phyloP scores from a whole-genome alignment of 768 basidiomycete genomes.

The Mycena vitilis region DNA sequence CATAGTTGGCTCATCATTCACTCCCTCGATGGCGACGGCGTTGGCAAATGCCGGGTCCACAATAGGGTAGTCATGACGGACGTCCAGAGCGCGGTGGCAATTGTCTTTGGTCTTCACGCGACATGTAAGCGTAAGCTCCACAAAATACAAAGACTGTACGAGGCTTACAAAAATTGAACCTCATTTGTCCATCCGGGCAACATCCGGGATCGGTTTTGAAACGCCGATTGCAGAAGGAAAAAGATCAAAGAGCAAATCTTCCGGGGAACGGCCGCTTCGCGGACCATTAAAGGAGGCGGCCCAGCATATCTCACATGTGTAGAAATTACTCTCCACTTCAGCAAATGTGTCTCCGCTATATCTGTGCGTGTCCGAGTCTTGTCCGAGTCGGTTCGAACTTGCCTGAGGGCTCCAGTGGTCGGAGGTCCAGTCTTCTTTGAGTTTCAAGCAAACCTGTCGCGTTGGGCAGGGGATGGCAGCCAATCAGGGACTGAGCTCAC shows the following conservation, averaged over 20 bases:
- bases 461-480: too few relatives aligned
- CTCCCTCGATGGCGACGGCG: conserved; percentile 80
- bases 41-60: conserved; percentile 72
- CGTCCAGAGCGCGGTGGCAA: conserved; percentile 79
- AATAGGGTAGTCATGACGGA: conserved; percentile 81
- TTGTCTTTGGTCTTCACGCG: conserved; percentile 69
- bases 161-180: conserved; percentile 75
- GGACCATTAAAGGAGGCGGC: too few relatives aligned
- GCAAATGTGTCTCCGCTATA: too few relatives aligned
- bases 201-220: conserved; percentile 47
- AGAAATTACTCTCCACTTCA: too few relatives aligned
- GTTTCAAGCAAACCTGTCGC: too few relatives aligned
- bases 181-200: conserved; percentile 74
- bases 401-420: too few relatives aligned
- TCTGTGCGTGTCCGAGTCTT: too few relatives aligned
- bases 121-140: not conserved
- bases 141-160: not conserved
- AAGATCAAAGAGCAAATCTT: conserved; percentile 51
- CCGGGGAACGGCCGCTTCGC: conserved; percentile 76
- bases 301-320: too few relatives aligned
- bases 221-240: not conserved
- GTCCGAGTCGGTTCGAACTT: too few relatives aligned
- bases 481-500: too few relatives aligned
- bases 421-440: too few relatives aligned
- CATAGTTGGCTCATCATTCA: conserved; percentile 86